Evolutionary conservation across 306 rosid species (phyloP).

Genomic region (Rubus parviflorus): DNA sequence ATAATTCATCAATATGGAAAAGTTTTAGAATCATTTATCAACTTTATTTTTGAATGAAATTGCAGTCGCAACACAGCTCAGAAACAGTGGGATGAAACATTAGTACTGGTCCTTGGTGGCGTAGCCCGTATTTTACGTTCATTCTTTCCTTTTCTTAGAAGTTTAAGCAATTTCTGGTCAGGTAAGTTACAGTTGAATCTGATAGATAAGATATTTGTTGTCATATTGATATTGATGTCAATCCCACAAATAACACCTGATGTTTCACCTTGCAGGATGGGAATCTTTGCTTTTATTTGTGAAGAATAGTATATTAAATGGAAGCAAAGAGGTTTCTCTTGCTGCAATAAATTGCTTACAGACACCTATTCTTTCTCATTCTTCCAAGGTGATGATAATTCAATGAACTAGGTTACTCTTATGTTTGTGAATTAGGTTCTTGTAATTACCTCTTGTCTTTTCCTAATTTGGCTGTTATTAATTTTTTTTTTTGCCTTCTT

Average conservation of each 20-base stretch:
- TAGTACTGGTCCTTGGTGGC: conserved; percentile 89
- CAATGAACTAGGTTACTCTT: conserved; percentile 19
- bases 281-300: conserved; percentile 84
- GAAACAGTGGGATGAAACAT: conserved; percentile 99
- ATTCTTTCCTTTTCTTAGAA: conserved; percentile 83
- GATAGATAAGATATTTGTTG: conserved; percentile 15
- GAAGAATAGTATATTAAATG: conserved; percentile 70
- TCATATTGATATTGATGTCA: conserved; percentile 25
- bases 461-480: neutral
- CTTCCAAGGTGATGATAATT: conserved; percentile 62
- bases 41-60: conserved; percentile 32
- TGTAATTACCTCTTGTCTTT: neutral
- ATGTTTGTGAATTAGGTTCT: neutral
- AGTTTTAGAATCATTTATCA: neutral
- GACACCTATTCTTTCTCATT: conserved; percentile 81
- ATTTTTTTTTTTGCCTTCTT: neutral
- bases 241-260: conserved; percentile 16
- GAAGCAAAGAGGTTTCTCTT: conserved; percentile 96
- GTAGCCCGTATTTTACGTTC: conserved; percentile 84
- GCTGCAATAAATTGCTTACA: conserved; percentile 93
- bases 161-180: conserved; percentile 79
- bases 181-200: conserved; percentile 52
- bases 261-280: conserved; percentile 70
- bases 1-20: neutral
- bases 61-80: conserved; percentile 98